These are phyloP conservation scores for Vachellia pachyceras DNA, from an alignment of 306 rosid genomes.

Conservation along the genomic window DNA sequence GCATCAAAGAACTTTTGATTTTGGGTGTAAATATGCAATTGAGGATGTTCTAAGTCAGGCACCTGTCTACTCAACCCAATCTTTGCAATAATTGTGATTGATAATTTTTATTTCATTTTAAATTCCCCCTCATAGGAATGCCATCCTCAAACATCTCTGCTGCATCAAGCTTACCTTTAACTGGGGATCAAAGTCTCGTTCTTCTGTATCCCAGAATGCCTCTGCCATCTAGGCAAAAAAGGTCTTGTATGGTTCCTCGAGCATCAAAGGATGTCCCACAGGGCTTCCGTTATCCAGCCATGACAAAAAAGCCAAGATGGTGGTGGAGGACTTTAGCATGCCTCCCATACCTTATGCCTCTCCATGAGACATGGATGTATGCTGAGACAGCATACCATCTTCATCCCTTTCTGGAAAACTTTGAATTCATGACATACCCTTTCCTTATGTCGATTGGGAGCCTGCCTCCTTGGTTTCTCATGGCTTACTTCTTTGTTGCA, in stretches of 20 bases:
- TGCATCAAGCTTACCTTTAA: constrained; percentile 57
- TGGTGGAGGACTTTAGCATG: constrained; percentile 96
- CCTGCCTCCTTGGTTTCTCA: constrained; percentile 91
- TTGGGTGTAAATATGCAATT: background rate
- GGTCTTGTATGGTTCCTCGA: constrained; percentile 48
- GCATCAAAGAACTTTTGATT: background rate
- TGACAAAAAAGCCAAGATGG: constrained; percentile 92
- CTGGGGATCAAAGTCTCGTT: constrained; percentile 63
- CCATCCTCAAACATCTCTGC: constrained; percentile 55
- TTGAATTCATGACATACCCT: constrained; percentile 76
- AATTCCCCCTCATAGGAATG: constrained; percentile 46
- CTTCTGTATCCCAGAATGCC: constrained; percentile 59
- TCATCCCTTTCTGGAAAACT: constrained; percentile 70
- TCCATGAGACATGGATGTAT: constrained; percentile 98
- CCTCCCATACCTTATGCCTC: constrained; percentile 93
- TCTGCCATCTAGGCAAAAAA: constrained; percentile 46
- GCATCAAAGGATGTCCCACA: constrained; percentile 83
- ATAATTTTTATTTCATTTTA: constrained; percentile 11
- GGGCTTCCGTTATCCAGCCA: constrained; percentile 85
- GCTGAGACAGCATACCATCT: constrained; percentile 90
- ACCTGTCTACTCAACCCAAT: background rate
- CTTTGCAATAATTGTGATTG: constrained; percentile 1
- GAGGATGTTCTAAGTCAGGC: constrained; percentile 10
- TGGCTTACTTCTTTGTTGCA: constrained; percentile 88
- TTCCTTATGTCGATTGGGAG: constrained; percentile 78